Conservation (phyloP, 805 yeast genomes). For the Candida nanaspora region DNA sequence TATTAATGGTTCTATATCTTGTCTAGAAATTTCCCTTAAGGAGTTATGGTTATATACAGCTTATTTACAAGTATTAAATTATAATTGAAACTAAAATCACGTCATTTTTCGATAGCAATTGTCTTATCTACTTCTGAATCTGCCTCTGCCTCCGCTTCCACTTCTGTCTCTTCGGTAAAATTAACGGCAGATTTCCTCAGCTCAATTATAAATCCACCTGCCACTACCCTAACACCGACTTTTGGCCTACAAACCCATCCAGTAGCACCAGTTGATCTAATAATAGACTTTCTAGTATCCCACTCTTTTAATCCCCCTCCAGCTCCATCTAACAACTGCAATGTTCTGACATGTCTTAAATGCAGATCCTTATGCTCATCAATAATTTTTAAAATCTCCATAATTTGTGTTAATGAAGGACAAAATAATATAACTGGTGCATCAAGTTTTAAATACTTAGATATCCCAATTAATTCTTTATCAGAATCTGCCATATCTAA, state of each 20-base stretch:
- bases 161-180: not conserved
- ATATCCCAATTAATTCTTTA: constrained; percentile 25
- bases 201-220: constrained; percentile 44
- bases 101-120: too few species aligned
- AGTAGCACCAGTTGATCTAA: constrained; percentile 32
- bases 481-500: constrained; percentile 40
- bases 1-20: not conserved
- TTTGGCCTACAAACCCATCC: constrained; percentile 43
- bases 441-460: constrained; percentile 30
- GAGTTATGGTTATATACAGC: not conserved
- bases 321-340: constrained; percentile 38
- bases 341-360: constrained; percentile 29
- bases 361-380: constrained; percentile 23
- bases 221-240: constrained; percentile 38
- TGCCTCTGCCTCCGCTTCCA: not conserved
- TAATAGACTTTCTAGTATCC: constrained; percentile 35
- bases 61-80: not conserved
- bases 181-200: constrained; percentile 24
- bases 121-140: too few species aligned
- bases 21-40: not conserved
- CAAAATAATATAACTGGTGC: constrained; percentile 37
- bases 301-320: constrained; percentile 47
- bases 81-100: not conserved
- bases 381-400: constrained; percentile 30
- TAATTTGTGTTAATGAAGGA: constrained; percentile 42